Evolutionary conservation across 2,329 filamentous ascomycete genomes (phyloP).

Genomic region (Beauveria brongniartii): DNA sequence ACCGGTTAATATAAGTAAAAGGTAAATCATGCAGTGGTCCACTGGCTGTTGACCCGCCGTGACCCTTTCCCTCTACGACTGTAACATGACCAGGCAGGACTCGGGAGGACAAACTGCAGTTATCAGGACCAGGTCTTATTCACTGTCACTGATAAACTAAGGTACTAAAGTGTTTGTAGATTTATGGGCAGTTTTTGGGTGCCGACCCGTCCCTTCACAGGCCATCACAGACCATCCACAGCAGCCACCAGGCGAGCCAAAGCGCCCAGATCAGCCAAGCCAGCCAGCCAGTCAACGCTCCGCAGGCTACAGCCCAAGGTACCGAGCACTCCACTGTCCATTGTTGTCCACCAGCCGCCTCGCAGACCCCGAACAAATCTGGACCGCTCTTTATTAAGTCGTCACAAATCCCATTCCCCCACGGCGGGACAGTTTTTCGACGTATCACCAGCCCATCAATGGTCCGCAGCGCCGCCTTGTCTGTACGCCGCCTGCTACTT

Average conservation of each 20-base stretch:
- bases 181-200: too few relatives aligned
- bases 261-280: too few relatives aligned
- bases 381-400: conserved; percentile 2
- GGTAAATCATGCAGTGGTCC: background rate
- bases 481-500: conserved; percentile 2
- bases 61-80: background rate
- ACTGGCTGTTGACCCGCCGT: background rate
- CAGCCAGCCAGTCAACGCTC: too few relatives aligned
- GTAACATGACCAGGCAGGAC: too few relatives aligned
- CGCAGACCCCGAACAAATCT: background rate
- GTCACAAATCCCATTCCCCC: background rate
- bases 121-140: too few relatives aligned
- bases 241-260: too few relatives aligned
- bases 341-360: background rate
- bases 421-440: background rate
- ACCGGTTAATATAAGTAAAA: too few relatives aligned
- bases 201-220: too few relatives aligned
- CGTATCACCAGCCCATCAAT: conserved; percentile 4
- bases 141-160: too few relatives aligned
- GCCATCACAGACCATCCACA: too few relatives aligned
- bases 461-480: conserved; percentile 3
- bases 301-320: background rate
- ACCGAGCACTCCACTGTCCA: background rate
- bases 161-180: too few relatives aligned
- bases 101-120: too few relatives aligned